Conservation (phyloP, 2,329 filamentous ascomycete genomes). For the Hypoxylon sp. region DNA sequence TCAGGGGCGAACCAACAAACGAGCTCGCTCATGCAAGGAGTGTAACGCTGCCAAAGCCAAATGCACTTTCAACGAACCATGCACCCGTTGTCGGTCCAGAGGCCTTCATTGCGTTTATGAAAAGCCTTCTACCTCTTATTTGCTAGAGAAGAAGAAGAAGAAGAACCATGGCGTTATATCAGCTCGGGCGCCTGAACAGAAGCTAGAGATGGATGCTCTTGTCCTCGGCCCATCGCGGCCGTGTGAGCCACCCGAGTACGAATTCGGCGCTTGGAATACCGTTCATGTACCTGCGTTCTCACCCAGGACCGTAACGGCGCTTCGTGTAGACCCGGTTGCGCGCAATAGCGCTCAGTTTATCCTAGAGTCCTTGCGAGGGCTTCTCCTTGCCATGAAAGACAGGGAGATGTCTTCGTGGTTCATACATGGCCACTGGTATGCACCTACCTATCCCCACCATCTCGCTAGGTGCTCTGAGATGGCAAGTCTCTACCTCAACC, state of each 20-base stretch:
- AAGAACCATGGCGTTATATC: not conserved
- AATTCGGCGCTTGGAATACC: conserved; percentile 22
- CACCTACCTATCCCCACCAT: conserved; percentile 25
- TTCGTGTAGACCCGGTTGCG: conserved; percentile 36
- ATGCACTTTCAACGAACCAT: conserved; percentile 41
- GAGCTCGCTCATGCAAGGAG: conserved; percentile 40
- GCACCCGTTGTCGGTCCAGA: conserved; percentile 35
- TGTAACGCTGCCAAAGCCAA: conserved; percentile 41
- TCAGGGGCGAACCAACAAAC: conserved; percentile 34
- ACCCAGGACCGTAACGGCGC: conserved; percentile 27
- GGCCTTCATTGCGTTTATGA: conserved; percentile 40
- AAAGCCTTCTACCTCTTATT: conserved; percentile 5
- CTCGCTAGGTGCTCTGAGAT: conserved; percentile 32
- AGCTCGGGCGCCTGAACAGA: no score
- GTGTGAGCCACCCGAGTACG: not conserved
- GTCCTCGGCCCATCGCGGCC: no score
- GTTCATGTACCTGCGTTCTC: conserved; percentile 16
- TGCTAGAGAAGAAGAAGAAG: no score
- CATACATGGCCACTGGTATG: conserved; percentile 37
- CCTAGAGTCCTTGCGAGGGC: conserved; percentile 34
- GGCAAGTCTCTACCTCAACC: conserved; percentile 24
- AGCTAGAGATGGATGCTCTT: no score
- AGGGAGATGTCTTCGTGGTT: conserved; percentile 38
- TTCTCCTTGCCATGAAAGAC: conserved; percentile 36
- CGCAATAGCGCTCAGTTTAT: conserved; percentile 34